A percentile compares a stretch with the other conserved stretches of the same genome.
Conservation (phyloP, 164 flowering plant species). For the Houttuynia cordata region DNA sequence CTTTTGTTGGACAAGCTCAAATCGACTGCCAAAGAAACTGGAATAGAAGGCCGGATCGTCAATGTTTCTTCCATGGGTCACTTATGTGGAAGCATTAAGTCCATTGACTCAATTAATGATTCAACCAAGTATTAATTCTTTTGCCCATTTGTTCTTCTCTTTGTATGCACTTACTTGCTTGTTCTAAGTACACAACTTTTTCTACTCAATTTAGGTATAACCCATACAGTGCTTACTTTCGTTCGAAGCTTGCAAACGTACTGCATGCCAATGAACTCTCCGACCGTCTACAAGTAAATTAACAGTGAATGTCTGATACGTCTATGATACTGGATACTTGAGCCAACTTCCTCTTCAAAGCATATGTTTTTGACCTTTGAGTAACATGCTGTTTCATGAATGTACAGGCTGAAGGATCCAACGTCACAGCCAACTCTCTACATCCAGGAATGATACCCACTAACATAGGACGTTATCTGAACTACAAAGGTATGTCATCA, state of each 20-base stretch:
- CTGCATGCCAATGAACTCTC: constrained; percentile 57
- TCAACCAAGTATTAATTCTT: constrained; percentile 22
- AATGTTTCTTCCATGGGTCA: constrained; percentile 55
- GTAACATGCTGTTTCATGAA: background rate
- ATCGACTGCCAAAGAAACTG: constrained; percentile 39
- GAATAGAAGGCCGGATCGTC: constrained; percentile 53
- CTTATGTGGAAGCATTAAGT: constrained; percentile 26
- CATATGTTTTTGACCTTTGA: too few species aligned
- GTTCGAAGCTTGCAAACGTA: constrained; percentile 63
- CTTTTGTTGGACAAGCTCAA: constrained; percentile 54
- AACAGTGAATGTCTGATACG: background rate
- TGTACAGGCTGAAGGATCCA: constrained; percentile 15
- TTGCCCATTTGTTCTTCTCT: background rate
- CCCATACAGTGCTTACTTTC: constrained; percentile 37
- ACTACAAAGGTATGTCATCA: constrained; percentile 4
- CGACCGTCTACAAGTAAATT: constrained; percentile 17
- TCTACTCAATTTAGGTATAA: constrained; percentile 25
- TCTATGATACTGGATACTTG: too few species aligned
- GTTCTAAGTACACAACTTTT: background rate
- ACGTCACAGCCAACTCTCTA: constrained; percentile 19
- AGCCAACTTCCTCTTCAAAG: too few species aligned
- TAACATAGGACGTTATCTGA: constrained; percentile 7
- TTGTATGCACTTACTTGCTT: background rate
- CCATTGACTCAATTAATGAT: constrained; percentile 44
- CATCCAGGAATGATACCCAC: constrained; percentile 20